Percentiles rank a stretch among this genome's conserved stretches.
phyloP scores from a whole-genome alignment of 176 grass and related monocot species.

The Aegilops bicornis region DNA sequence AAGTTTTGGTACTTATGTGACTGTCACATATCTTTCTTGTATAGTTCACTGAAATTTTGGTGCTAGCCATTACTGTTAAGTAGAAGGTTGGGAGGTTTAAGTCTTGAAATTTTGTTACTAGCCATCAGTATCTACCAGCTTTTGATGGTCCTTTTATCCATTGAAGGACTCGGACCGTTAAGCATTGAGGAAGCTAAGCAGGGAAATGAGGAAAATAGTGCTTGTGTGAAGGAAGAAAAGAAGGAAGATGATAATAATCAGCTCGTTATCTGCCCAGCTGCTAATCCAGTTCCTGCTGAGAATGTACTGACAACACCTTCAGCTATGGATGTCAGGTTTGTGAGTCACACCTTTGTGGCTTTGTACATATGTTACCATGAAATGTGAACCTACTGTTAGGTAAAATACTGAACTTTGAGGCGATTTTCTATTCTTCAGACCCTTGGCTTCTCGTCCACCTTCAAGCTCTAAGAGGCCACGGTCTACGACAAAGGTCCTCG shows the following conservation, averaged over 20 bases:
- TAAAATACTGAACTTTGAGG: slow-evolving; percentile 19
- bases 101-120: neutral
- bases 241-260: slow-evolving; percentile 50
- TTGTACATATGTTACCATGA: slow-evolving; percentile 20
- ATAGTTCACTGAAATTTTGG: slow-evolving; percentile 2
- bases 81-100: neutral
- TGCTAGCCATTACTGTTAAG: neutral
- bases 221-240: slow-evolving; percentile 54
- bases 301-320: slow-evolving; percentile 61
- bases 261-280: slow-evolving; percentile 37
- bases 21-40: slow-evolving; percentile 19
- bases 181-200: slow-evolving; percentile 53
- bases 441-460: slow-evolving; percentile 29
- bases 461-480: slow-evolving; percentile 46
- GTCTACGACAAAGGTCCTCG: slow-evolving; percentile 28
- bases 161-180: slow-evolving; percentile 41
- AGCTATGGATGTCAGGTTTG: slow-evolving; percentile 59
- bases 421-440: slow-evolving; percentile 33
- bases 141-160: slow-evolving; percentile 19
- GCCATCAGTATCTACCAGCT: neutral
- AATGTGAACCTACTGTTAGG: slow-evolving; percentile 12
- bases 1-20: slow-evolving; percentile 20
- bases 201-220: slow-evolving; percentile 48
- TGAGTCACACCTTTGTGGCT: slow-evolving; percentile 1
- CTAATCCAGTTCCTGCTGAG: slow-evolving; percentile 40